A percentile compares a stretch with the other conserved stretches of the same genome.
Evolutionary conservation across 768 basidiomycete species (phyloP).

Genomic region (Leucosporidium yakuticum): DNA sequence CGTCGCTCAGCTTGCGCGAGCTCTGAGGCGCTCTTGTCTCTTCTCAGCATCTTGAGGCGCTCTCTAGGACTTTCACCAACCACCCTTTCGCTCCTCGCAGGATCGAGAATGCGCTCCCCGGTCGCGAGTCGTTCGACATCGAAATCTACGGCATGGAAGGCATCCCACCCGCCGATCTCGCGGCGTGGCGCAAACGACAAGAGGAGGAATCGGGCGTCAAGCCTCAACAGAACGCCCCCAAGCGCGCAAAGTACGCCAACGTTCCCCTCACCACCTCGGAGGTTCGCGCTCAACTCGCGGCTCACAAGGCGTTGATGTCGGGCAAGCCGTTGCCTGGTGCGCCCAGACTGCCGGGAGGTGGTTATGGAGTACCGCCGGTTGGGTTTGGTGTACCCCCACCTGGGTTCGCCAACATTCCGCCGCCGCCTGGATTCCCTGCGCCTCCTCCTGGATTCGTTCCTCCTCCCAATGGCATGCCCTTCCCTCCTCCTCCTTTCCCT

Average conservation of each 20-base stretch:
- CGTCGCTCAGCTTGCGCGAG: background rate
- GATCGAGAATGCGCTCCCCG: constrained; percentile 92
- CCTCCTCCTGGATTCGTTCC: constrained; percentile 46
- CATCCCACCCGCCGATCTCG: constrained; percentile 85
- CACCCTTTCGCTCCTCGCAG: constrained; percentile 55
- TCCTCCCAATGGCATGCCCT: constrained; percentile 44
- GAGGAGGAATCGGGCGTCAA: constrained; percentile 81
- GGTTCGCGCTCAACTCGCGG: constrained; percentile 72
- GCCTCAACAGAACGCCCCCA: constrained; percentile 56
- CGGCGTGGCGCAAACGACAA: constrained; percentile 91
- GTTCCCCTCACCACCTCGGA: constrained; percentile 73
- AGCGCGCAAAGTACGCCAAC: constrained; percentile 66
- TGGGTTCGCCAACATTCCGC: constrained; percentile 27
- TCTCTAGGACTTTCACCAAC: background rate
- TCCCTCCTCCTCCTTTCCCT: constrained; percentile 32
- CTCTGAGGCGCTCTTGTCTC: background rate
- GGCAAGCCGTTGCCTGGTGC: constrained; percentile 37
- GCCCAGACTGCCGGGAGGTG: constrained; percentile 18
- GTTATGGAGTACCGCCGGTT: constrained; percentile 37
- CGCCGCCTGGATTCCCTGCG: constrained; percentile 36
- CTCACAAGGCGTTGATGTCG: constrained; percentile 87
- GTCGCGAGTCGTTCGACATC: constrained; percentile 93
- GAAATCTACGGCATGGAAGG: constrained; percentile 99
- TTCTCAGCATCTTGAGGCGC: background rate
- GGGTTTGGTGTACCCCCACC: constrained; percentile 24